Evolutionary conservation across 2,329 filamentous ascomycete genomes (phyloP), one percentile per base, ranked within the genome.

Genomic region (Paecilomyces formosus): DNA sequence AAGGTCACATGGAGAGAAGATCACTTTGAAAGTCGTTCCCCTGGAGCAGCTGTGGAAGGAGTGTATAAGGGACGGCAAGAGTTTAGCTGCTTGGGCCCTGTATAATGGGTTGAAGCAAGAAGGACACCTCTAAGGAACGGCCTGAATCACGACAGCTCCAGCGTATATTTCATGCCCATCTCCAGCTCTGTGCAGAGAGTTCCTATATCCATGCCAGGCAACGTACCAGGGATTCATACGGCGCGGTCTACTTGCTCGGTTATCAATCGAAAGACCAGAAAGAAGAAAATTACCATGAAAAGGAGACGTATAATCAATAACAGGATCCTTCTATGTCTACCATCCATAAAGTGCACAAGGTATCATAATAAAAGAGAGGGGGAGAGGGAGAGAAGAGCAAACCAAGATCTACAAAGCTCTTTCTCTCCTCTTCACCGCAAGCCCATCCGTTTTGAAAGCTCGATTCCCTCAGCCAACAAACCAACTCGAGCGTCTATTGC

Each of bases 401-500:
- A 45, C 3, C 35, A 18, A n/a, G 35, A 15, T 8, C n/a, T n/a
- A 18, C 35, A 45, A 8, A 18, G 2, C n/a, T 4, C 15, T 18
- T 8, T 45, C 13, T 45, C 35, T 18, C 35, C 35, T 45, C 8
- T 5, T 45, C 15, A 45, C 35, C 50, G 24, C 50, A 52, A 7
- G 26, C 54, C 35, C 62, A 67, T 70, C 62, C 72, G 74, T 76
- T 85, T 88, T 21, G 87, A 87, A 62, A 90, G 75, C 68, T 92
- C 85, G 60, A 93, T 86, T 0, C 89, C 89, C 72, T 93, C 89
- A 0, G 89, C 90, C 53, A 93, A 74, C 4, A 88, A 90, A 1
- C 87, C 89, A 1, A 93, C 86, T 45, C 89, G 80, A 5, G 89
- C 89, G 72, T 94, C 90, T 64, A 94, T 89, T 1, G 88, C 89